These are phyloP conservation scores for Phytophthora pinifolia DNA, from an alignment of 352 stramenopile species.

Conservation along the genomic window DNA sequence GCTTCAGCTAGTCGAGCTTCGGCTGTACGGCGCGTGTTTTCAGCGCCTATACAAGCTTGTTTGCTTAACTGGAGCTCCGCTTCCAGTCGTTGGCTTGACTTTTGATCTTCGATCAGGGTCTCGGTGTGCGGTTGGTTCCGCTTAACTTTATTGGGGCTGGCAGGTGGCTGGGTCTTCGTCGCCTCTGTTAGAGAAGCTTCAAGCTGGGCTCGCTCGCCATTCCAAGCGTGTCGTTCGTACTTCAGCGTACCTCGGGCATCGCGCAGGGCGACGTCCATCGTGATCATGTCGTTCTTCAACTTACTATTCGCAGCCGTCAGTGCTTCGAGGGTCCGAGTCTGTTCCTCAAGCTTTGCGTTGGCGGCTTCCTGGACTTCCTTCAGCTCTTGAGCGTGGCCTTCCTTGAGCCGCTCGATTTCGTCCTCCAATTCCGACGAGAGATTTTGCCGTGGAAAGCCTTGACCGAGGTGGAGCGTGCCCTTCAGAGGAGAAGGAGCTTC, in stretches of 20 bases:
- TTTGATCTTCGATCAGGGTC: slow-evolving; percentile 20
- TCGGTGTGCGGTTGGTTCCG: slow-evolving; percentile 16
- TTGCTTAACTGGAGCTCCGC: slow-evolving; percentile 23
- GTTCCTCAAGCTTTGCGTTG: slow-evolving; percentile 31
- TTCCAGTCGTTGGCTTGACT: slow-evolving; percentile 25
- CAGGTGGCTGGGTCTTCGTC: slow-evolving; percentile 22
- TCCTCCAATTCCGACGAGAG: slow-evolving; percentile 52
- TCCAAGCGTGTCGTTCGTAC: slow-evolving; percentile 35
- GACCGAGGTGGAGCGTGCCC: slow-evolving; percentile 50
- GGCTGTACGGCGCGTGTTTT: slow-evolving; percentile 7
- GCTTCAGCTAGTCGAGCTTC: slow-evolving; percentile 19
- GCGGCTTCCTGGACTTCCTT: slow-evolving; percentile 38
- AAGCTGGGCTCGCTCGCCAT: slow-evolving; percentile 32
- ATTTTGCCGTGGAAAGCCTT: slow-evolving; percentile 44
- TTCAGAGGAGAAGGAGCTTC: slow-evolving; percentile 7
- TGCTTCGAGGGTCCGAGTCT: slow-evolving; percentile 28
- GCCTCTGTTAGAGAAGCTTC: slow-evolving; percentile 23
- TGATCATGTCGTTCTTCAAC: slow-evolving; percentile 57
- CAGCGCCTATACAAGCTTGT: slow-evolving; percentile 15
- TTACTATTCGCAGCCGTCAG: slow-evolving; percentile 43
- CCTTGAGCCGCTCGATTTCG: slow-evolving; percentile 56
- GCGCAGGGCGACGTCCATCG: slow-evolving; percentile 41
- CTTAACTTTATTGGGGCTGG: slow-evolving; percentile 19
- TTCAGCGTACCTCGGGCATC: slow-evolving; percentile 41
- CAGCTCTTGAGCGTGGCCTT: slow-evolving; percentile 40